These are phyloP conservation scores for Aspergillus ustus DNA, from an alignment of 2,329 filamentous ascomycete genomes.

Conservation along the genomic window DNA sequence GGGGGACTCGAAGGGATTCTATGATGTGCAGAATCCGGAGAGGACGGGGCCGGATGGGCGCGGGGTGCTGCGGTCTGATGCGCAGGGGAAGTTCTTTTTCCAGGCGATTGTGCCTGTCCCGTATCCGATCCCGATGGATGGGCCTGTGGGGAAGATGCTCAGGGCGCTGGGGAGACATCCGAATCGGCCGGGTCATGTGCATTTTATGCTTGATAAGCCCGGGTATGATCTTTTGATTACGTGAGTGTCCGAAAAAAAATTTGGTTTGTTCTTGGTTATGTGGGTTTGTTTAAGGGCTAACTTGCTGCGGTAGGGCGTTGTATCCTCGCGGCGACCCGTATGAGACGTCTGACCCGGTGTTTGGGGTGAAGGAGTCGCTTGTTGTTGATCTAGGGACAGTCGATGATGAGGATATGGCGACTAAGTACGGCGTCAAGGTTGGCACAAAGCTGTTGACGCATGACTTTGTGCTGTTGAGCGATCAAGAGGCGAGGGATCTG, in stretches of 20 bases:
- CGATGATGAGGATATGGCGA: conserved; percentile 28
- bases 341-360: conserved; percentile 35
- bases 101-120: conserved; percentile 32
- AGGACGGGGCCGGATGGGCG: conserved; percentile 29
- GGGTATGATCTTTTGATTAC: conserved; percentile 29
- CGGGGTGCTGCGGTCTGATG: conserved; percentile 28
- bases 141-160: conserved; percentile 15
- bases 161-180: conserved; percentile 8
- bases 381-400: conserved; percentile 33
- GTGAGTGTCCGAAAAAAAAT: conserved; percentile 23
- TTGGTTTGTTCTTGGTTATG: neutral
- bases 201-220: conserved; percentile 29
- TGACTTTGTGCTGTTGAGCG: conserved; percentile 31
- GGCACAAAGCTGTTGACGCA: conserved; percentile 28
- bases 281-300: neutral
- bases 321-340: conserved; percentile 36
- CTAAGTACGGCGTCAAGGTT: conserved; percentile 30
- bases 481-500: conserved; percentile 17
- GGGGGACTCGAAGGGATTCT: conserved; percentile 33
- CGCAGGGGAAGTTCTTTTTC: conserved; percentile 30
- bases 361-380: conserved; percentile 37
- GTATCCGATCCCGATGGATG: conserved; percentile 34
- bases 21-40: conserved; percentile 33
- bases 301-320: conserved; percentile 25
- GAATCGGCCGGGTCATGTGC: conserved; percentile 21